Evolutionary conservation across 805 yeast genomes (phyloP).

Genomic region (Metschnikowia similis): DNA sequence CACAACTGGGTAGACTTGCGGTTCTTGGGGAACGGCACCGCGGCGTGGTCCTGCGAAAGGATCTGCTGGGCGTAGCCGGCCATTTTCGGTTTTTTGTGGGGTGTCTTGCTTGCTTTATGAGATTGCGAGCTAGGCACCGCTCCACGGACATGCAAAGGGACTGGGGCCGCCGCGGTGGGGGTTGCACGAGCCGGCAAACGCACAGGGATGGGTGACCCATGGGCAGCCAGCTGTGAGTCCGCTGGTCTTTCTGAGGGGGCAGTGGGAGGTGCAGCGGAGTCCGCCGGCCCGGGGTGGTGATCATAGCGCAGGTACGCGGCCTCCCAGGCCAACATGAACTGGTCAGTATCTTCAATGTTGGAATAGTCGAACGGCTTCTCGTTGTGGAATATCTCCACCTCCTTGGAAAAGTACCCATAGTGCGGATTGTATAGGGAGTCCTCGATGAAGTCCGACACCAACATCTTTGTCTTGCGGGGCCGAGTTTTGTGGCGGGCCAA

Average conservation of each 20-base stretch:
- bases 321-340: conserved; percentile 66
- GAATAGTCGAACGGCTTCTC: conserved; percentile 61
- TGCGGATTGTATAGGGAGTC: conserved; percentile 77
- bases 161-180: too few species aligned
- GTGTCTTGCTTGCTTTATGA: background rate
- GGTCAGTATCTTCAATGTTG: conserved; percentile 57
- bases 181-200: too few species aligned
- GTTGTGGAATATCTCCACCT: conserved; percentile 73
- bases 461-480: conserved; percentile 65
- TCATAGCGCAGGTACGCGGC: conserved; percentile 55
- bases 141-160: background rate
- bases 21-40: conserved; percentile 13
- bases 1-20: conserved; percentile 60
- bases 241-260: too few species aligned
- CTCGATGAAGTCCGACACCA: conserved; percentile 76
- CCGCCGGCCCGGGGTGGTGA: conserved; percentile 3
- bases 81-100: conserved; percentile 6
- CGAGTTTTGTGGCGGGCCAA: conserved; percentile 36
- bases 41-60: conserved; percentile 19
- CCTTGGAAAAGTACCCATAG: conserved; percentile 78
- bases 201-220: too few species aligned
- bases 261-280: too few species aligned
- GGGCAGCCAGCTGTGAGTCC: too few species aligned
- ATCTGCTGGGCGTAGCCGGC: conserved; percentile 26
- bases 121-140: background rate